phyloP scores from a whole-genome alignment of 495 filamentous ascomycete species.

The Xylaria nigripes region DNA sequence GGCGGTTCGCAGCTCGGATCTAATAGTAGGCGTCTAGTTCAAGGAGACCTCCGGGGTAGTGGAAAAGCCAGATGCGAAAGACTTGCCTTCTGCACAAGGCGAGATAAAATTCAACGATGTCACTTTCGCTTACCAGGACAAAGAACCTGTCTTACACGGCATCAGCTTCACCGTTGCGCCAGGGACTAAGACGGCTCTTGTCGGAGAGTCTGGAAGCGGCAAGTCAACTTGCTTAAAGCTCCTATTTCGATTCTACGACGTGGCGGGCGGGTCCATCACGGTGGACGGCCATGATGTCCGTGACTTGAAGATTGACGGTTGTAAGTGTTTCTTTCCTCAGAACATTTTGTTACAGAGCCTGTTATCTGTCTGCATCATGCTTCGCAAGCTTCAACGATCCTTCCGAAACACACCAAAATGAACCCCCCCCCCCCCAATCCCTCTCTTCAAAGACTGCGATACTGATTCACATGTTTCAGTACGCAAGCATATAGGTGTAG shows the following conservation, averaged over 20 bases:
- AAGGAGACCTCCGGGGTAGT: slow-evolving; percentile 70
- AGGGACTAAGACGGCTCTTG: slow-evolving; percentile 73
- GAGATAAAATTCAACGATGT: slow-evolving; percentile 68
- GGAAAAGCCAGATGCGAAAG: slow-evolving; percentile 36
- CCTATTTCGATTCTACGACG: slow-evolving; percentile 75
- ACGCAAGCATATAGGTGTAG: slow-evolving; percentile 69
- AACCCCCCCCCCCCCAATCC: too few relatives aligned
- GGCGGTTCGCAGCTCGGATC: neutral
- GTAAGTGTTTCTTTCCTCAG: neutral
- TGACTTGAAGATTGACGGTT: slow-evolving; percentile 66
- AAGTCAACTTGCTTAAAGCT: slow-evolving; percentile 80
- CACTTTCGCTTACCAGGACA: slow-evolving; percentile 66
- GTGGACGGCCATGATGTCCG: slow-evolving; percentile 70
- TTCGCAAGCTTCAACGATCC: neutral
- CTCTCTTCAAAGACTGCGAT: neutral
- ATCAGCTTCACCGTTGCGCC: slow-evolving; percentile 62
- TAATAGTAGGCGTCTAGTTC: slow-evolving; percentile 6
- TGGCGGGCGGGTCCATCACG: slow-evolving; percentile 54
- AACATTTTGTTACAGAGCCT: too few relatives aligned
- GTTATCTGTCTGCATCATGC: neutral
- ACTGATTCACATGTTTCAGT: slow-evolving; percentile 33
- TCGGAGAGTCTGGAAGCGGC: slow-evolving; percentile 76
- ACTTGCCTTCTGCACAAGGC: slow-evolving; percentile 54
- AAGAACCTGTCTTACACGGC: slow-evolving; percentile 69
- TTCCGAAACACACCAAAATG: too few relatives aligned